Conservation (phyloP, 345 rosid species). For the Raphanus sativus region DNA sequence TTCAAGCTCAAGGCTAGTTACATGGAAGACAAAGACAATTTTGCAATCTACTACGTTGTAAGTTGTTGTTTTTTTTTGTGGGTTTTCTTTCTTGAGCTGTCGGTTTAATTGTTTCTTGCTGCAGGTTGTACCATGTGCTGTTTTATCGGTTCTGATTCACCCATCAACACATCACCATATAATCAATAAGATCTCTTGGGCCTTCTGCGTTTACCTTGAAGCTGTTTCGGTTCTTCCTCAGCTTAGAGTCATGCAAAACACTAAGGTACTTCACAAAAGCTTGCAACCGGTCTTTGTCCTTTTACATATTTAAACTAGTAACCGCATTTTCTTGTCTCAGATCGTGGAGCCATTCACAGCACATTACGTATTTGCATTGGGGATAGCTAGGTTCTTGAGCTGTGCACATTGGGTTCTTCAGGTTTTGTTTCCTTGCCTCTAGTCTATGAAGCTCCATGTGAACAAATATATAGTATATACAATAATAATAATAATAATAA, state of each 20-base stretch:
- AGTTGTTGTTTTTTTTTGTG: constrained; percentile 21
- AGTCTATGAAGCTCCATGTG: not conserved
- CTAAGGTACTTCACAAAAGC: constrained; percentile 50
- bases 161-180: constrained; percentile 73
- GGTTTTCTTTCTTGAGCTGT: not conserved
- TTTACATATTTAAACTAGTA: not conserved
- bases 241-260: constrained; percentile 87
- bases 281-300: not conserved
- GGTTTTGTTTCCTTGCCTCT: constrained; percentile 38
- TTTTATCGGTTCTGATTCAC: constrained; percentile 61
- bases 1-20: constrained; percentile 74
- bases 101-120: not conserved
- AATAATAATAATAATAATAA: not conserved
- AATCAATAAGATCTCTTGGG: constrained; percentile 74
- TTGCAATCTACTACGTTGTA: constrained; percentile 74
- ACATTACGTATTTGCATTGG: constrained; percentile 87
- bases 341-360: constrained; percentile 96
- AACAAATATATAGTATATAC: not conserved
- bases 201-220: constrained; percentile 90
- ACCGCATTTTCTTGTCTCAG: constrained; percentile 38
- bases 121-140: constrained; percentile 75
- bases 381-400: constrained; percentile 86
- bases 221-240: constrained; percentile 89
- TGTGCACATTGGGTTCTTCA: constrained; percentile 97
- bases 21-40: constrained; percentile 91